Evolutionary conservation across 164 flowering plant genomes (phyloP), one percentile per base, ranked within the genome.

Genomic region (Litsea cubeba): DNA sequence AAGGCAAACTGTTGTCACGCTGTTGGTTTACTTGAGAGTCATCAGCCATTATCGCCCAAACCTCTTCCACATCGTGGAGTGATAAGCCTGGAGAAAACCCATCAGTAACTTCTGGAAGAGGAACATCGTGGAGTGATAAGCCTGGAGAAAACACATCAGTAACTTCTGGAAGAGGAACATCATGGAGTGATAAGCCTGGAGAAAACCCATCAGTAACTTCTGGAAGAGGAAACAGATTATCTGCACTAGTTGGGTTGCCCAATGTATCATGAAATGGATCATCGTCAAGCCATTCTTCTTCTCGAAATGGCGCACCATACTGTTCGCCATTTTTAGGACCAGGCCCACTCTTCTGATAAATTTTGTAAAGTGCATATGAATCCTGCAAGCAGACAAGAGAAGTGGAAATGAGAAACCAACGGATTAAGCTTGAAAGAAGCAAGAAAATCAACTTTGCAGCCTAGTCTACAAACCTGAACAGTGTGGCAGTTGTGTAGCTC

Each of bases 301-400:
- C 99, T 60, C 71, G 83, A 75, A 93, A 90, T 3, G 90, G 93
- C 0, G 98, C 98, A 25, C 99, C 99, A 82, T 96, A 96, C 74
- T 96, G 95, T 82, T 91, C 99, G 1, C 99, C 98, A 85, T 94
- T 94, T 79, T 94, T 94, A 28, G 99, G 99, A 72, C 99, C 99
- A 68, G 99, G 81, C 46, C 99, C 99, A 82, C 99, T 94, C 79
- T 96, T 96, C 76, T 87, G 89, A 77, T 50, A 96, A 22, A 88
- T 81, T 81, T 94, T 96, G 78, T 88, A 94, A 18, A 96, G 88
- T 1, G 88, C 97, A 88, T 83, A 96, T 63, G 84, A 87, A 73
- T 89, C 94, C 92, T 89, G 78, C 66, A 85, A 81, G 25, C 2
- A 54, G 25, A 65, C 57, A 58, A 58, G 69, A 24, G 70, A 26